phyloP scores from a whole-genome alignment of 2,329 filamentous ascomycete species.

The Fusarium transvaalense region DNA sequence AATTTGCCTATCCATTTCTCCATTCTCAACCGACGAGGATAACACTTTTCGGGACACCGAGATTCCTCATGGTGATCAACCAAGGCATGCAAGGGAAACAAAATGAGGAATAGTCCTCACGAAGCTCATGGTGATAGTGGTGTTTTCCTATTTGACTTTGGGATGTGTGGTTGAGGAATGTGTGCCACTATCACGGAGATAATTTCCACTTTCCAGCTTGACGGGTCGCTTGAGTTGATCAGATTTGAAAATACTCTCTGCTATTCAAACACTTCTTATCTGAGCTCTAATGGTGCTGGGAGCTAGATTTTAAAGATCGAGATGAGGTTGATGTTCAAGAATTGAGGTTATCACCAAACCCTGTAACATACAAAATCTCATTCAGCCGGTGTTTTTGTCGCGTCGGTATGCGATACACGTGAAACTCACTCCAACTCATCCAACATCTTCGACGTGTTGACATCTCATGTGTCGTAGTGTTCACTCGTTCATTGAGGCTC shows the following conservation, averaged over 20 bases:
- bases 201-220: no score
- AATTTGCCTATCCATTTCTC: neutral
- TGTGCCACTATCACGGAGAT: neutral
- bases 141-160: neutral
- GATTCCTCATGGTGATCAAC: no score
- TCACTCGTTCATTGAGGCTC: neutral
- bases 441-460: no score
- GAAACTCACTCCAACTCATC: no score
- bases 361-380: neutral
- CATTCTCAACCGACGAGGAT: neutral
- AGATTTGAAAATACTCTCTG: no score
- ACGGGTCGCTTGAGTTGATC: neutral
- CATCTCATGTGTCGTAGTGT: neutral
- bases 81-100: neutral
- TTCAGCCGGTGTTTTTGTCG: no score
- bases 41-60: no score
- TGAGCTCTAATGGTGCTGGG: neutral
- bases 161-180: neutral
- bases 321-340: neutral
- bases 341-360: neutral
- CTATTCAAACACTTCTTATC: no score
- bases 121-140: neutral
- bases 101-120: accelerated
- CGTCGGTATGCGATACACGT: no score
- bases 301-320: neutral